Evolutionary conservation across 2,329 filamentous ascomycete species (phyloP), one percentile per base, ranked within the genome.

Genomic region (Colletotrichum liriopes): DNA sequence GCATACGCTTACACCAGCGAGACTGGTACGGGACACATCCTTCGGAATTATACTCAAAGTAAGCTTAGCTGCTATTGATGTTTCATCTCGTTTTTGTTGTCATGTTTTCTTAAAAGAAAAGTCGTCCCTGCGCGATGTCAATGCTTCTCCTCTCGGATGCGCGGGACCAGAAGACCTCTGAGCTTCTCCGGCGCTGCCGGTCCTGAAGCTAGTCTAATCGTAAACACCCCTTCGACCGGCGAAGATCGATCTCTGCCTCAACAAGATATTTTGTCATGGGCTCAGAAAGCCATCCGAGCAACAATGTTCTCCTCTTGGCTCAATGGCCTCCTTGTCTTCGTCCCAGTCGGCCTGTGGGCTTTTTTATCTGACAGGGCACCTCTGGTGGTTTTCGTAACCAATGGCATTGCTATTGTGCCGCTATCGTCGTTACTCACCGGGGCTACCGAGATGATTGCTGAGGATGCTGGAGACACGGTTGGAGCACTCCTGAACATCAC

Each of bases 251-350:
- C 35, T 41, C 16, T 20, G 14, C 16, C 26, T 20, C 11, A 54
- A 41, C 35, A 6, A 6, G 47, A 6, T 8, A 20, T 23, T 11
- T n/a, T 18, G 26, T 39, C 18, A 45, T 39, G 11, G 47, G 16
- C 26, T 26, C 35, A 29, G 26, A n/a, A 23, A 64, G 26, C 35
- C 16, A 35, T 5, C 2, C 47, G 62, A 29, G 37, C 61, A 11
- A 81, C 78, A 29, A 51, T 82, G 12, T 76, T 77, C 32, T 78
- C 77, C 0, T 82, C 81, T 76, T 91, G 88, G 84, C 81, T 94
- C 80, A 94, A 94, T 76, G 75, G 91, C 58, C 82, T 94, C 59
- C 85, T 94, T 62, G 80, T 93, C 47, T 93, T 93, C 76, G 91
- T 94, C n/a, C 92, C 92, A 1, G 83, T 92, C 58, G 92, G 92